Base-by-base conservation (phyloP, 2,329 filamentous ascomycete species). In the Berkeleyomyces rouxiae region DNA sequence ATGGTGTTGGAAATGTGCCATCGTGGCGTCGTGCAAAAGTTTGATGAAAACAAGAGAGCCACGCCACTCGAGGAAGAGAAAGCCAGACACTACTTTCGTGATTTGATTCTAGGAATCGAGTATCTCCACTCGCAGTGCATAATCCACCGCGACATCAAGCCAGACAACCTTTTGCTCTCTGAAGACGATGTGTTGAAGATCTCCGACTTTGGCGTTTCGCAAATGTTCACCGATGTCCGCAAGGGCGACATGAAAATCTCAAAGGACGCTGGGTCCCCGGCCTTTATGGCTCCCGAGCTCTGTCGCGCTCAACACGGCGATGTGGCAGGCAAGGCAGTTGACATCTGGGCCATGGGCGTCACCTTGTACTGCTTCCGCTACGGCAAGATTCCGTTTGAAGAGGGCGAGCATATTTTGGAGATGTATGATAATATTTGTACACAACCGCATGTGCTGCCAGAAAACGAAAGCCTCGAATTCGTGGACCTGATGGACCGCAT, bases 1-100 rank as follows among this genome's bases (percentile, higher is more conserved):
- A 97, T 99, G 89, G 93, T 99, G 31, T 81, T 99, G 72, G 93
- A 99, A 72, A 95, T 96, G 89, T 99, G 93, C 77, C 93, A 95
- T 70, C 96, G 96, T 72, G 93, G 93, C 0, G 92, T 96, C 31
- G 83, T 96, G 60, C 97, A 97, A 91, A 92, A 91, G 70, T 89
- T 99, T 62, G 90, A 89, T 2, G 76, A 97, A n/a, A 87, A 88
- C 64, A 86, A 95, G 69, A 78, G 81, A 63, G 88, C 90, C 16
- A 83, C 87, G 65, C 91, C 93, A 0, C 96, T 96, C 71, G 79
- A 83, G 37, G 82, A 87, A 66, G 90, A 96, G 69, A 79, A 80
- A 61, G 96, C 91, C 70, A 83, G 93, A 59, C 86, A 82, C 70
- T 97, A 90, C 89, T 97, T 99, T 70, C 86, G 93, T 58, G 92